phyloP scores from a whole-genome alignment of 2,329 filamentous ascomycete genomes.

The Epichloe amarillans region DNA sequence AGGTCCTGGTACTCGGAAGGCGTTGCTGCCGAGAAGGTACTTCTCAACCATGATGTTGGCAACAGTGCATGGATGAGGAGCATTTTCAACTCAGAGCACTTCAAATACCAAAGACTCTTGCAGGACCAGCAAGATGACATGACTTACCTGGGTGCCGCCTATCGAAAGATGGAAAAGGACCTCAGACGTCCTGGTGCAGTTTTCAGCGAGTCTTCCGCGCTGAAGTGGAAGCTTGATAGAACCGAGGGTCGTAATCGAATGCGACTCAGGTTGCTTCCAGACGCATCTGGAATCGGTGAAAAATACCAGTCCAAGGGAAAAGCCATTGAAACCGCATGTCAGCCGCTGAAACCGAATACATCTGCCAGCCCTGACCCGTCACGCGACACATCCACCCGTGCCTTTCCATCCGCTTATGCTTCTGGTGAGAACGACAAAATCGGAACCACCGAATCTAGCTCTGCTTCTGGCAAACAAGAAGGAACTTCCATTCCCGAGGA shows the following conservation, averaged over 20 bases:
- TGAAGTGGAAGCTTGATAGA: constrained; percentile 86
- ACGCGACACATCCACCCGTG: constrained; percentile 6
- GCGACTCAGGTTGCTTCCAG: constrained; percentile 75
- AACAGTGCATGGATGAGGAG: constrained; percentile 91
- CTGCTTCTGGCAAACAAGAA: constrained; percentile 10
- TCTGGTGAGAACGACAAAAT: constrained; percentile 10
- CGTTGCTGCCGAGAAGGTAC: constrained; percentile 52
- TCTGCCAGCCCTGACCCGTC: constrained; percentile 11
- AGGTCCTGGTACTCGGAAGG: constrained; percentile 67
- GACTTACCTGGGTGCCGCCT: constrained; percentile 60
- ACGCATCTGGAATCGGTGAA: constrained; percentile 53
- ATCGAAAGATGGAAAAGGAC: constrained; percentile 66
- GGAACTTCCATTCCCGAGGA: constrained; percentile 48
- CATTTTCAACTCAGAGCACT: constrained; percentile 81
- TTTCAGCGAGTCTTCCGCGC: constrained; percentile 49
- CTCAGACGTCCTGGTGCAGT: constrained; percentile 70
- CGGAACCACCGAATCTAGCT: constrained; percentile 12
- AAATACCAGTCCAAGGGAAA: constrained; percentile 78
- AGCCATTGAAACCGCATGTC: constrained; percentile 29
- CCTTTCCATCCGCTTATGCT: constrained; percentile 10
- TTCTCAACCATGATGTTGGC: constrained; percentile 72
- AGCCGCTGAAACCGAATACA: constrained; percentile 22
- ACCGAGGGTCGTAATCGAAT: constrained; percentile 94
- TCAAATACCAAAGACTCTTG: constrained; percentile 76
- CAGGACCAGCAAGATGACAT: constrained; percentile 93